Evolutionary conservation across 257 asterid genomes (phyloP).

Genomic region (Solanum lignicaule): DNA sequence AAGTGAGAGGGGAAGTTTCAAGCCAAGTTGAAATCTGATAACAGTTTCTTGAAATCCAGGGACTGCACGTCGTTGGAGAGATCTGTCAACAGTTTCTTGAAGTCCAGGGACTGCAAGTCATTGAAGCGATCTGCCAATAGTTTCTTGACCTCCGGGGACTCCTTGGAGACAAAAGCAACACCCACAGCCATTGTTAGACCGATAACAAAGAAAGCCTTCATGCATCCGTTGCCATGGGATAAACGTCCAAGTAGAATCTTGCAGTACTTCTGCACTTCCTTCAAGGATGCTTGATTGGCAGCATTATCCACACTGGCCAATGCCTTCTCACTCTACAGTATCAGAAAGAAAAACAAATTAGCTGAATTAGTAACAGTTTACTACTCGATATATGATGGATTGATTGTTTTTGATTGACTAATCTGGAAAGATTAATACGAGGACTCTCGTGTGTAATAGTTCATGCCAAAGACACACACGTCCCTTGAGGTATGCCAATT

Average conservation of each 20-base stretch:
- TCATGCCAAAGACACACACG: not conserved
- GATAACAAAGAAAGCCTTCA: slow-evolving; percentile 26
- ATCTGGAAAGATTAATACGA: not conserved
- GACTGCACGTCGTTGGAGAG: slow-evolving; percentile 6
- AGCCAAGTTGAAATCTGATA: slow-evolving; percentile 14
- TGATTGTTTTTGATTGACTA: not conserved
- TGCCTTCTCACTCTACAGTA: slow-evolving; percentile 57
- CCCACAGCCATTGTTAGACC: slow-evolving; percentile 36
- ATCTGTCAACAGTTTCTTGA: slow-evolving; percentile 15
- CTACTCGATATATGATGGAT: not conserved
- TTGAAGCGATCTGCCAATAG: slow-evolving; percentile 3
- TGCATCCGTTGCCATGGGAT: slow-evolving; percentile 39
- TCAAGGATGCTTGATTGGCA: slow-evolving; percentile 21
- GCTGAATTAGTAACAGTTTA: not conserved
- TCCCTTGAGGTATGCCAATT: not conserved
- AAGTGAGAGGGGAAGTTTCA: not conserved
- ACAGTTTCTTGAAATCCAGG: slow-evolving; percentile 16
- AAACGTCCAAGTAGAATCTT: slow-evolving; percentile 37
- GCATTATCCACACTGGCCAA: slow-evolving; percentile 36
- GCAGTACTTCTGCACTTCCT: slow-evolving; percentile 64
- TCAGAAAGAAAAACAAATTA: not conserved
- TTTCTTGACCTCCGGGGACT: slow-evolving; percentile 17
- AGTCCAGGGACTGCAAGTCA: slow-evolving; percentile 11
- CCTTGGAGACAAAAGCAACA: slow-evolving; percentile 19
- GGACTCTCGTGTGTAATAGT: not conserved